phyloP scores from a whole-genome alignment of 1,284 basidiomycete species.

The Ceratorhiza oryzae-sativae region DNA sequence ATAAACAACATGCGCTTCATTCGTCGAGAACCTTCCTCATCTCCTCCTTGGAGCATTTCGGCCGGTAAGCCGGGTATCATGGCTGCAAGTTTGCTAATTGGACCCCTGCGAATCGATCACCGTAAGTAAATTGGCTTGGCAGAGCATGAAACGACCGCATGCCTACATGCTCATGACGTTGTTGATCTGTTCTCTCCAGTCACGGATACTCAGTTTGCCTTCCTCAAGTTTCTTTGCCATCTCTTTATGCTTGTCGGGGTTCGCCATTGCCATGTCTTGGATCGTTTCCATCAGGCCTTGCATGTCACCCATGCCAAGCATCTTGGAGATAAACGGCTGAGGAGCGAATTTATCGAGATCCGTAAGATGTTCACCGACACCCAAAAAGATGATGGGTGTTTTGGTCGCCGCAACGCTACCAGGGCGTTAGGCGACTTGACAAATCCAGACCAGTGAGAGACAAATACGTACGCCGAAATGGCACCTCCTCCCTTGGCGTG shows the following conservation, averaged over 20 bases:
- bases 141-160: constrained; percentile 1
- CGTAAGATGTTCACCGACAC: constrained; percentile 95
- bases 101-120: constrained; percentile 69
- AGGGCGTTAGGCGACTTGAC: constrained; percentile 19
- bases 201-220: constrained; percentile 94
- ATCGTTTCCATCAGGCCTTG: constrained; percentile 97
- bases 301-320: constrained; percentile 95
- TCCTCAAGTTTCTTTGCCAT: constrained; percentile 98
- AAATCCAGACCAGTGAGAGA: no score
- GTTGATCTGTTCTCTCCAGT: constrained; percentile 97
- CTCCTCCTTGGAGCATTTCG: constrained; percentile 86
- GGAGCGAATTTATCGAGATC: constrained; percentile 97
- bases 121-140: background rate
- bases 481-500: constrained; percentile 99
- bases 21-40: constrained; percentile 88
- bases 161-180: constrained; percentile 97
- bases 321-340: constrained; percentile 96
- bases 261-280: constrained; percentile 91
- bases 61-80: constrained; percentile 98
- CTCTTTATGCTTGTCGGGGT: constrained; percentile 96
- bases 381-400: constrained; percentile 98
- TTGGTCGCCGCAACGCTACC: constrained; percentile 93
- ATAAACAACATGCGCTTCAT: constrained; percentile 99
- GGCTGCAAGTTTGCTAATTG: constrained; percentile 95
- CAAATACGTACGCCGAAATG: constrained; percentile 87